A percentile compares a stretch with the other conserved stretches of the same genome.
These are phyloP conservation scores for Oryza brachyantha DNA, from an alignment of 176 grass and related monocot genomes.

Conservation along the genomic window DNA sequence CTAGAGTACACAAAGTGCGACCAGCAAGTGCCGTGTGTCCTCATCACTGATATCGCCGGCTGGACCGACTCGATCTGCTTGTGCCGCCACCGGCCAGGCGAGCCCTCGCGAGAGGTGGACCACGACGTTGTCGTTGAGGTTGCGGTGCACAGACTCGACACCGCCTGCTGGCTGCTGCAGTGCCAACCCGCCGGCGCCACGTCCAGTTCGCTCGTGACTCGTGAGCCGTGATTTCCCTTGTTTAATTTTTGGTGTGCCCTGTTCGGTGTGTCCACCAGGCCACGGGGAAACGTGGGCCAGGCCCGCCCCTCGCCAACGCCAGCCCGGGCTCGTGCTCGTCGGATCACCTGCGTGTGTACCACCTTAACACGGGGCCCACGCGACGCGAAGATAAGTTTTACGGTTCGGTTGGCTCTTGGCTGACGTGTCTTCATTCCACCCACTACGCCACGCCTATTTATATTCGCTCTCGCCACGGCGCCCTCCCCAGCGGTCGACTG, in stretches of 20 bases:
- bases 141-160: not conserved
- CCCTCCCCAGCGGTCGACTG: not conserved
- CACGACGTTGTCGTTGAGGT: too few species aligned
- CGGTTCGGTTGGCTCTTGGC: not conserved
- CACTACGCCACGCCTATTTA: conserved; percentile 14
- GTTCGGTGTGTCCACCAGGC: too few species aligned
- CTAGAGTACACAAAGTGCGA: not conserved
- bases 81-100: too few species aligned
- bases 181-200: not conserved
- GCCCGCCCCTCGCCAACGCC: not conserved
- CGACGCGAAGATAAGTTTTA: not conserved
- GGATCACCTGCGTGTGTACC: not conserved
- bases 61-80: not conserved
- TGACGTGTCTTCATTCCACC: not conserved
- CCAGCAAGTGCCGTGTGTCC: not conserved
- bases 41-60: not conserved
- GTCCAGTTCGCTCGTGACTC: not conserved
- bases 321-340: not conserved
- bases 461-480: not conserved
- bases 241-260: too few species aligned
- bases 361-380: not conserved
- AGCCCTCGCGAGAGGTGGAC: not conserved
- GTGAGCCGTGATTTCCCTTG: too few species aligned
- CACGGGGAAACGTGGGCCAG: not conserved
- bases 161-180: not conserved